Percentiles rank a stretch among this genome's conserved stretches.
phyloP scores from a whole-genome alignment of 768 basidiomycete species.

The Kondoa malvinella region DNA sequence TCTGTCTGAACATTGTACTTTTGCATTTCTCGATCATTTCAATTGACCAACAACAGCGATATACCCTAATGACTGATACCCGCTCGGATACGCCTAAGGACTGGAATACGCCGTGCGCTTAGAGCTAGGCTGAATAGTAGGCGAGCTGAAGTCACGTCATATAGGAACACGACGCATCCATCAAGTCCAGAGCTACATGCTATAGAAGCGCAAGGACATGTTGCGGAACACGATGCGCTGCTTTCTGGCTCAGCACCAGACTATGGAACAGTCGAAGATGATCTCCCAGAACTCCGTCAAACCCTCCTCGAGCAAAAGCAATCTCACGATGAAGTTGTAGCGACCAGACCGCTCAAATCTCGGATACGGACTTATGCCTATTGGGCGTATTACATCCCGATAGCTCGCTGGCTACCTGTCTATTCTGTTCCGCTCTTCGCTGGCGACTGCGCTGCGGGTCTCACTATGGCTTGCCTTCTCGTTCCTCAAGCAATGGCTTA shows the following conservation, averaged over 20 bases:
- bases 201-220: not conserved
- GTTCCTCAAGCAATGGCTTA: constrained; percentile 27
- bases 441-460: constrained; percentile 20
- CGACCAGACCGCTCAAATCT: not conserved
- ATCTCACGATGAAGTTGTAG: not conserved
- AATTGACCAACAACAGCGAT: no score
- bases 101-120: not conserved
- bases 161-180: no score
- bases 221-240: not conserved
- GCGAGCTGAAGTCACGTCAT: not conserved
- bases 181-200: not conserved
- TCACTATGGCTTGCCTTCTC: constrained; percentile 24
- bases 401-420: constrained; percentile 24
- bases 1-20: no score
- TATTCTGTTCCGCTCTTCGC: constrained; percentile 17
- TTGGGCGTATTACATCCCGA: constrained; percentile 15
- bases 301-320: not conserved
- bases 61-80: not conserved
- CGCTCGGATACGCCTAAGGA: no score
- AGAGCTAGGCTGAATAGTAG: not conserved
- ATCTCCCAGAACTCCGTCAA: not conserved
- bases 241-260: not conserved
- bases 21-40: no score
- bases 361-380: not conserved
- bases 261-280: not conserved